A percentile compares a stretch with the other conserved stretches of the same genome.
Conservation (phyloP, 441 rosid genomes). For the Eruca vesicaria region DNA sequence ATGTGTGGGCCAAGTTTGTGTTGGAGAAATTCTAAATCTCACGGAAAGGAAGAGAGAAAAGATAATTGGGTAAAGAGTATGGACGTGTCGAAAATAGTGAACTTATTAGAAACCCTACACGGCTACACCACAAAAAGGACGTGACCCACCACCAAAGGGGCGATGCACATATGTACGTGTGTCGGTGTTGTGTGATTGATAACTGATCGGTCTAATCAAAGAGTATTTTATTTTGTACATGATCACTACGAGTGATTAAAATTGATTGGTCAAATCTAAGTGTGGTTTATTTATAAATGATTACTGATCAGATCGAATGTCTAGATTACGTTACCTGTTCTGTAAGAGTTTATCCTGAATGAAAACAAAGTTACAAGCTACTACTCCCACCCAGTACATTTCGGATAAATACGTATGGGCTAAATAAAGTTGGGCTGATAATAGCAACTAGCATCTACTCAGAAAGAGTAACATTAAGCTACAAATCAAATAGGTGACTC, state of each 20-base stretch:
- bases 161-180: slow-evolving; percentile 4
- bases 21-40: slow-evolving; percentile 11
- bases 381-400: background rate
- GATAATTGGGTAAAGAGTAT: background rate
- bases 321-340: background rate
- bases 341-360: background rate
- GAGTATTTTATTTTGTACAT: slow-evolving; percentile 3
- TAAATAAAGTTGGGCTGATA: background rate
- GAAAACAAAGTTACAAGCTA: background rate
- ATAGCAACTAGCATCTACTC: background rate
- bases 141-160: slow-evolving; percentile 22
- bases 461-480: background rate
- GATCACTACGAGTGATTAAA: background rate
- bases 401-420: background rate
- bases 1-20: background rate
- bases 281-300: background rate
- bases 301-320: background rate
- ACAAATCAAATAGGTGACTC: background rate
- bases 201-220: background rate
- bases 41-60: slow-evolving; percentile 25
- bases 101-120: slow-evolving; percentile 15
- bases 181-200: slow-evolving; percentile 19
- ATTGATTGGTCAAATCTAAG: background rate
- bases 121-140: slow-evolving; percentile 15
- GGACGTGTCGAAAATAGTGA: slow-evolving; percentile 26